Evolutionary conservation across 2,329 filamentous ascomycete genomes (phyloP), one percentile per base, ranked within the genome.

Genomic region (Arthrobotrys musiformis): DNA sequence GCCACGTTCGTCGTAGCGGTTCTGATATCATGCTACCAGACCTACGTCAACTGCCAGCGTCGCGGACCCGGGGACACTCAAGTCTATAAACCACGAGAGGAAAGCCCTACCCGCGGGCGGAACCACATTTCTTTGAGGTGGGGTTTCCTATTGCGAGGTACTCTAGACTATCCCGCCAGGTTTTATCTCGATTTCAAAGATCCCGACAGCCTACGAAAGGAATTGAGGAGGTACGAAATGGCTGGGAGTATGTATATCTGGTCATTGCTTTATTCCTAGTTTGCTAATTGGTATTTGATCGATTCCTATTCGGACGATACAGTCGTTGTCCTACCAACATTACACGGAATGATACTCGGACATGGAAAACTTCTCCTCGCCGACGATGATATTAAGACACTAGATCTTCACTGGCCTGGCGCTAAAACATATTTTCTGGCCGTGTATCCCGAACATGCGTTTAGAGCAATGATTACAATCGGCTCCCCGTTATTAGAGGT

Each of bases 221-320:
- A 58, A 40, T 40, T 58, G 35, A 58, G 30, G 54, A 35, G 54
- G 15, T 58, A 58, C n/a, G 17, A n/a, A 58, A 58, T 58, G 30
- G 54, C 54, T 24, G 54, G 54, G 24, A 58, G 54, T 58, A 58
- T 58, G 48, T 52, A 30, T 52, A 52, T 52, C n/a, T 52, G 42
- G 13, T 24, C 24, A 52, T 11, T 30, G 11, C 8, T 26, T 48
- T 48, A 48, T 26, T 48, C 24, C 19, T 30, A 19, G 48, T 28
- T 52, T 33, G 5, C 48, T 52, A 30, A 33, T 52, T 26, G n/a
- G n/a, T n/a, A 48, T 26, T 1, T 48, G 19, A 48, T 24, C 2
- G 5, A 48, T 48, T 19, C 19, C 26, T 26, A 44, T 48, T 48
- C 15, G 44, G 26, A 48, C 44, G 44, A 26, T 4, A 5, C 48